Base-by-base conservation (phyloP, 129 eudicot genomes). In the Flaveria bidentis region DNA sequence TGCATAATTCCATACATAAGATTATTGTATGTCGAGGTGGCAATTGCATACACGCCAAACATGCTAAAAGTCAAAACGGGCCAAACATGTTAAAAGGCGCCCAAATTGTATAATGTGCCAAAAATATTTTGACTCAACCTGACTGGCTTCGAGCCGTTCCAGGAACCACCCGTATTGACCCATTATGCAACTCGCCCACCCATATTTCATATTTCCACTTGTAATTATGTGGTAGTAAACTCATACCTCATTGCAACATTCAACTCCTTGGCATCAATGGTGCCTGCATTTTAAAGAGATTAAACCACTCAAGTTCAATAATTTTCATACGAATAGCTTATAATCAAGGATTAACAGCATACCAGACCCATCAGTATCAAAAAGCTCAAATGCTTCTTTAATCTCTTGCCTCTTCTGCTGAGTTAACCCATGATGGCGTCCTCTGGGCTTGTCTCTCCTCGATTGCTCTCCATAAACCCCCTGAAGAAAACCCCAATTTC, bases 301-400 rank as follows among this genome's bases (percentile, higher is more conserved):
- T 18, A 67, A 25, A 77, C 52, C n/a, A 80, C 51, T 69, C 26
- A 73, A 60, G 33, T 72, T 5, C 23, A 36, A 22, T 7, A 49
- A 57, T 60, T 56, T n/a, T 61, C 5, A 26, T 11, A 52, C 0
- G 15, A 50, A 16, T 26, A 55, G 53, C 4, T 74, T 79, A 68
- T 11, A 41, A 39, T 2, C 10, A 76, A 4, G 52, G 44, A 15
- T 23, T 58, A 46, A 51, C 39, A 67, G 36, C 69, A 39, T 82
- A 91, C 98, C 97, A 85, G 98, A 93, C 36, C 89, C 90, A 87
- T 93, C 98, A 39, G 98, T 93, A 84, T 93, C 98, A 84, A 93
- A 93, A 0, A 90, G 96, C 84, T 93, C 98, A 84, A 93, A 93
- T 14, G 98, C 98, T 83, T 93, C 97, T 76, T 76, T 93, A n/a